Evolutionary conservation across 192 early-diverging fungal genomes (phyloP), one percentile per base, ranked within the genome.

Genomic region (Kappamyces sp.): DNA sequence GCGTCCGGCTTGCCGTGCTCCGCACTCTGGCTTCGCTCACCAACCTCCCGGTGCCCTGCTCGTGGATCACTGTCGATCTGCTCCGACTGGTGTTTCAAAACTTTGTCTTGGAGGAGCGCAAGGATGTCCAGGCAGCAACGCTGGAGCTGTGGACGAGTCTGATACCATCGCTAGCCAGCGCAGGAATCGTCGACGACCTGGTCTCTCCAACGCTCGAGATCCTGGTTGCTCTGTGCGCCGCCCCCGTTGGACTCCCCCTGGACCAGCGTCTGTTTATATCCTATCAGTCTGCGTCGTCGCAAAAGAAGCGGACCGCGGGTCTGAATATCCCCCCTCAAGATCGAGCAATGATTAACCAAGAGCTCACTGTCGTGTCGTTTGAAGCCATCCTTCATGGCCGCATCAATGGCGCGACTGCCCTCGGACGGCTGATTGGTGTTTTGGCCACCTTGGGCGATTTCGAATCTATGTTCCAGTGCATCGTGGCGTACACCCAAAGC

Each of bases 31-130:
- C 74, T 39, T 89, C 91, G 0, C 85, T 95, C 63, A 71, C 38
- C 9, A 46, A 57, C 32, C 31, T 44, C 35, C n/a, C 65, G 32
- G 39, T 13, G 47, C 42, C 12, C 36, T 59, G 55, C 37, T 77
- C 78, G 77, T 90, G 42, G 91, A 84, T 67, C 67, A 78, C 55
- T 23, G 40, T 54, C 3, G 77, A 75, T 40, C 77, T 90, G 3
- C 66, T 93, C 42, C 79, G 87, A 3, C 78, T 93, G 36, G 73
- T 91, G 7, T 91, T 90, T 65, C 94, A 99, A 69, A 97, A 97
- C 65, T 69, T 97, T 50, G 68, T 99, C 41, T 77, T 99, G 1
- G 97, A 99, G 66, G 88, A 93, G 43, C 53, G 71, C 15, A 37
- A 74, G 15, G 84, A 87, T 4, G 70, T 93, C 41, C 57, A 87